Base-by-base conservation (phyloP, 108 stramenopile genomes). In the Parmales sp. region DNA sequence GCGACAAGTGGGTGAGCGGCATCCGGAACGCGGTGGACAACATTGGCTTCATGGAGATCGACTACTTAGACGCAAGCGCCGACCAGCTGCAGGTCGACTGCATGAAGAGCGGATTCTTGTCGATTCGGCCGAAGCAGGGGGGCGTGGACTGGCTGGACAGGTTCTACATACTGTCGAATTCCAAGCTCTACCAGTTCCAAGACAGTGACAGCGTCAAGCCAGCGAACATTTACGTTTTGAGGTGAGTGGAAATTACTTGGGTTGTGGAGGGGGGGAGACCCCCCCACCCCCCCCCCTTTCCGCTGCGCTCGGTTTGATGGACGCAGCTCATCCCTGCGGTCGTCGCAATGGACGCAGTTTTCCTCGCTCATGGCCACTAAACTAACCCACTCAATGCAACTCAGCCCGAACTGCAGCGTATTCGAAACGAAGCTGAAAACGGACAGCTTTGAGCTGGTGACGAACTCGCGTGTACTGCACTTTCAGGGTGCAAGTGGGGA, bases 391-490 rank as follows among this genome's bases (percentile, higher is more conserved):
- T n/a, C n/a, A n/a, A n/a, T n/a, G n/a, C n/a, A n/a, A n/a, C n/a
- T n/a, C 11, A 16, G 45, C 0, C 76, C 76, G 45, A 74, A 54
- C 54, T 76, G 76, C 63, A 66, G 64, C 39, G 76, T 76, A 1
- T 76, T 69, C 69, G 63, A 74, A 69, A 76, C 76, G 36, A 73
- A 73, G 68, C 76, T 76, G 8, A 37, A 66, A 45, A 28, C 50
- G 20, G 37, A 38, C 70, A 38, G 63, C n/a, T 76, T 76, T 41
- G 76, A 76, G 76, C 31, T 76, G 23, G 76, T 76, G 20, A 69
- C 73, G 5, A 28, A 64, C 4, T 37, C 38, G 6, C 38, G 34
- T 7, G 76, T 74, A 11, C 73, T 76, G 3, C 76, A 76, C 73
- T 29, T 73, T 1, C 65, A 71, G 69, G 69, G 39, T 1, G 60